phyloP scores from a whole-genome alignment of 331 rosid genomes.

The Acacia concinna region DNA sequence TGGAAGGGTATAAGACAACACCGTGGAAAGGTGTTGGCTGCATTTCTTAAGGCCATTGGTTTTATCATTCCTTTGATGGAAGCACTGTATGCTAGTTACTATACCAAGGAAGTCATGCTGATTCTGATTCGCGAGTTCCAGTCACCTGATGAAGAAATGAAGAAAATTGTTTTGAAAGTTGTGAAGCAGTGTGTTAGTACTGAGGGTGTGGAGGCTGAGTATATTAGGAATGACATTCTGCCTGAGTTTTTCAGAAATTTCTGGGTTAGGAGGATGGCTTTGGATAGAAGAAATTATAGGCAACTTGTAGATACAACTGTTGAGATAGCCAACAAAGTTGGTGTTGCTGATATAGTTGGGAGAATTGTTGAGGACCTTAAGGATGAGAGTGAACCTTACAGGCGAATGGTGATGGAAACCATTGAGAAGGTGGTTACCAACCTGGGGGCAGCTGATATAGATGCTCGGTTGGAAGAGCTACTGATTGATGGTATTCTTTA shows the following conservation, averaged over 20 bases:
- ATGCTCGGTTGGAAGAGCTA: slow-evolving; percentile 69
- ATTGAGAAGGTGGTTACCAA: slow-evolving; percentile 73
- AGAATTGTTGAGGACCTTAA: slow-evolving; percentile 77
- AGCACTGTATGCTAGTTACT: slow-evolving; percentile 87
- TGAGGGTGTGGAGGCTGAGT: slow-evolving; percentile 75
- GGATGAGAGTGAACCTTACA: slow-evolving; percentile 76
- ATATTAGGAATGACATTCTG: slow-evolving; percentile 63
- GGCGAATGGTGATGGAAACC: slow-evolving; percentile 83
- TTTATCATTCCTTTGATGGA: slow-evolving; percentile 95
- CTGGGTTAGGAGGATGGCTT: slow-evolving; percentile 81
- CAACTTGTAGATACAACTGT: slow-evolving; percentile 79
- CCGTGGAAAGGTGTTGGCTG: slow-evolving; percentile 96
- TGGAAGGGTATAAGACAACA: slow-evolving; percentile 98
- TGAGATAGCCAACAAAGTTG: slow-evolving; percentile 73
- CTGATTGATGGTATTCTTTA: slow-evolving; percentile 73
- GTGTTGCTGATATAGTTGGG: slow-evolving; percentile 70
- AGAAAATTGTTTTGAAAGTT: slow-evolving; percentile 84
- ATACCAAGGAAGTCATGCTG: slow-evolving; percentile 93
- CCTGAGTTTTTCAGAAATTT: slow-evolving; percentile 70
- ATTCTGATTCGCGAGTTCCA: slow-evolving; percentile 89
- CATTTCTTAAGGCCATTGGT: slow-evolving; percentile 91
- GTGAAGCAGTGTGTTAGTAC: slow-evolving; percentile 80
- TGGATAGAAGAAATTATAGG: slow-evolving; percentile 69
- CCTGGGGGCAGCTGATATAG: slow-evolving; percentile 69
- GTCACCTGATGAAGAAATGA: slow-evolving; percentile 99